Evolutionary conservation across 1,284 basidiomycete species (phyloP).

Genomic region (Mixia osmundae): DNA sequence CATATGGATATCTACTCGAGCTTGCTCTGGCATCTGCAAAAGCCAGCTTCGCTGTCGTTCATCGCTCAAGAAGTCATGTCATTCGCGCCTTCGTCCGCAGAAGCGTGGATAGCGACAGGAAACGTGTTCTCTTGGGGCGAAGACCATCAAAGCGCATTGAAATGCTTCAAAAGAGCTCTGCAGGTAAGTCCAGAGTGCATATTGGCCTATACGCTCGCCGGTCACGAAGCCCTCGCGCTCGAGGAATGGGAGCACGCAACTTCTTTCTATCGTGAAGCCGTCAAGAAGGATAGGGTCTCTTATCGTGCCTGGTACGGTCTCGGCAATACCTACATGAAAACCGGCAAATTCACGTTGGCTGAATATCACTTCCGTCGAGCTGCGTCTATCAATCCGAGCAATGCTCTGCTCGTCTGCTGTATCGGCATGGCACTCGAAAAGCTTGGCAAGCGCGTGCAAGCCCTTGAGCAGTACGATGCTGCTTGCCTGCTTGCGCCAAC

Average conservation of each 20-base stretch:
- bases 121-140: conserved; percentile 79
- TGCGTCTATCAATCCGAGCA: conserved; percentile 65
- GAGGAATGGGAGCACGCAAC: conserved; percentile 77
- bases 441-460: conserved; percentile 37
- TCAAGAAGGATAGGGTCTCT: conserved; percentile 64
- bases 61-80: conserved; percentile 69
- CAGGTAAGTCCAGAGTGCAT: conserved; percentile 52
- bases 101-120: conserved; percentile 83
- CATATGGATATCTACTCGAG: conserved; percentile 91
- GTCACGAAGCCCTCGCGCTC: conserved; percentile 69
- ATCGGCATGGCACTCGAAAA: conserved; percentile 35
- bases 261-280: conserved; percentile 64
- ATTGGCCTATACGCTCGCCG: conserved; percentile 59
- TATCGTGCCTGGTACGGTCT: conserved; percentile 95
- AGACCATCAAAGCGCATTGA: conserved; percentile 67
- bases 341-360: conserved; percentile 67
- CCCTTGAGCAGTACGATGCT: conserved; percentile 49
- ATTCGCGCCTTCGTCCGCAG: conserved; percentile 50
- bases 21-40: conserved; percentile 70
- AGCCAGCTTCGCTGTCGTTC: conserved; percentile 55
- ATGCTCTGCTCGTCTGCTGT: conserved; percentile 35
- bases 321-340: conserved; percentile 73
- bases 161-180: conserved; percentile 69
- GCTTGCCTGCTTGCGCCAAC: conserved; percentile 51
- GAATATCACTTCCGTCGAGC: conserved; percentile 87